phyloP scores from a whole-genome alignment of 2,329 filamentous ascomycete genomes.

The Periconia digitata region DNA sequence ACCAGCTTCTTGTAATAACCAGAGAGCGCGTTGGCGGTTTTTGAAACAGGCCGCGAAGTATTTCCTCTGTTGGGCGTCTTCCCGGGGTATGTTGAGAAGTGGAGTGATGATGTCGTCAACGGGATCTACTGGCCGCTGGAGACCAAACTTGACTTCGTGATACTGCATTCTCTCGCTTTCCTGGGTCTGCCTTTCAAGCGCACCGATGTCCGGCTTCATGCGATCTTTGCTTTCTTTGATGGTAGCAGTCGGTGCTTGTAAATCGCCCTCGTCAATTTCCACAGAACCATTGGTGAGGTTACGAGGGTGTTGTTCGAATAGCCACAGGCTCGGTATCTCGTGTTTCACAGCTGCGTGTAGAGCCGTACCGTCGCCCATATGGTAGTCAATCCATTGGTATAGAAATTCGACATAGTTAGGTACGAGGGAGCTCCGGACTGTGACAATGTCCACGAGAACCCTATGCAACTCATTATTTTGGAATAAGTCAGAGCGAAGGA shows the following conservation, averaged over 20 bases:
- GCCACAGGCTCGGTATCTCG: conserved; percentile 40
- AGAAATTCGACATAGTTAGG: conserved; percentile 40
- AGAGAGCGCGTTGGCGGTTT: conserved; percentile 33
- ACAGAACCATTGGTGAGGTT: conserved; percentile 8
- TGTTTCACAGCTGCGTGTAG: conserved; percentile 31
- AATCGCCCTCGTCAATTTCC: neutral
- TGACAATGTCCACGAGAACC: conserved; percentile 35
- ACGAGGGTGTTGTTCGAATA: conserved; percentile 36
- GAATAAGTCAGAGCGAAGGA: conserved; percentile 25
- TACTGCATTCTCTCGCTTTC: conserved; percentile 36
- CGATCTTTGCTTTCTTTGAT: conserved; percentile 22
- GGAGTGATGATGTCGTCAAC: conserved; percentile 23
- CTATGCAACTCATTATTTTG: conserved; percentile 30
- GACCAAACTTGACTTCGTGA: conserved; percentile 33
- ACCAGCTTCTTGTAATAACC: conserved; percentile 33
- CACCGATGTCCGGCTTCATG: conserved; percentile 26
- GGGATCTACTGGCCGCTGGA: conserved; percentile 26
- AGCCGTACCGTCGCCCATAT: conserved; percentile 34
- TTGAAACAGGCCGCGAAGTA: conserved; percentile 37
- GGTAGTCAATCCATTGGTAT: conserved; percentile 37
- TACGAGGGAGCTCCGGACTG: conserved; percentile 25
- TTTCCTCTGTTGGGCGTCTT: conserved; percentile 18
- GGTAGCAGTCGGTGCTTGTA: conserved; percentile 16
- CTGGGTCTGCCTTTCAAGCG: conserved; percentile 23
- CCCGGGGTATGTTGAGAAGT: conserved; percentile 34